phyloP scores from a whole-genome alignment of 2,329 filamentous ascomycete species.

The Aureobasidium uvarum region DNA sequence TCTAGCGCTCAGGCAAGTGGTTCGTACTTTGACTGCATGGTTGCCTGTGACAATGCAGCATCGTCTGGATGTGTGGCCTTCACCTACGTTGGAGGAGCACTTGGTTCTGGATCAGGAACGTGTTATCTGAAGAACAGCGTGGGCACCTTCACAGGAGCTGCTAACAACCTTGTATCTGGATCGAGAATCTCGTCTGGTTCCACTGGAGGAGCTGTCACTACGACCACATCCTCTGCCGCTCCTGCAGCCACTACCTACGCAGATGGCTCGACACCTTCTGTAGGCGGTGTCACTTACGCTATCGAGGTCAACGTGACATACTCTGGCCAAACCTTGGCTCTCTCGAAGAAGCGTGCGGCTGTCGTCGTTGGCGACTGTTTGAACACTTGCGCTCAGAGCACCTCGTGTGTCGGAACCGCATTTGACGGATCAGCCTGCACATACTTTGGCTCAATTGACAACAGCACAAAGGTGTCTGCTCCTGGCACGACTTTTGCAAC shows the following conservation, averaged over 20 bases:
- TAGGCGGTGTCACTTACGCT: background rate
- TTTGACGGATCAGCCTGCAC: background rate
- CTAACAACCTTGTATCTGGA: conserved; percentile 23
- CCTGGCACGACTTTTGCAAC: conserved; percentile 13
- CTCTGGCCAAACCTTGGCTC: background rate
- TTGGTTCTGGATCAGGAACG: conserved; percentile 16
- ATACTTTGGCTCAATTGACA: background rate
- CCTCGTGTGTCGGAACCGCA: background rate
- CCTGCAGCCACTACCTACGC: conserved; percentile 26
- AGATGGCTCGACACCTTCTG: background rate
- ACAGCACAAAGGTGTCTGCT: background rate
- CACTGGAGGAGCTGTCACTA: background rate
- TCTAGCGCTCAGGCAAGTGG: conserved; percentile 8
- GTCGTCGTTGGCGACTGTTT: background rate
- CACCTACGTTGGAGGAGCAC: conserved; percentile 27
- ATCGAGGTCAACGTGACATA: conserved; percentile 2
- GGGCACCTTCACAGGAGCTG: conserved; percentile 16
- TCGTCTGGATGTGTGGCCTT: conserved; percentile 22
- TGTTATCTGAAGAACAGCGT: conserved; percentile 24
- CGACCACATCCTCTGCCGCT: conserved; percentile 26
- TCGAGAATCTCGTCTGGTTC: background rate
- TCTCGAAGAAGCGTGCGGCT: conserved; percentile 5
- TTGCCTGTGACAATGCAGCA: conserved; percentile 24
- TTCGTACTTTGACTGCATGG: conserved; percentile 28
- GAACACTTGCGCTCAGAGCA: background rate